A percentile compares a stretch with the other conserved stretches of the same genome.
Conservation (phyloP, 768 basidiomycete genomes). For the Leccinum boreale region DNA sequence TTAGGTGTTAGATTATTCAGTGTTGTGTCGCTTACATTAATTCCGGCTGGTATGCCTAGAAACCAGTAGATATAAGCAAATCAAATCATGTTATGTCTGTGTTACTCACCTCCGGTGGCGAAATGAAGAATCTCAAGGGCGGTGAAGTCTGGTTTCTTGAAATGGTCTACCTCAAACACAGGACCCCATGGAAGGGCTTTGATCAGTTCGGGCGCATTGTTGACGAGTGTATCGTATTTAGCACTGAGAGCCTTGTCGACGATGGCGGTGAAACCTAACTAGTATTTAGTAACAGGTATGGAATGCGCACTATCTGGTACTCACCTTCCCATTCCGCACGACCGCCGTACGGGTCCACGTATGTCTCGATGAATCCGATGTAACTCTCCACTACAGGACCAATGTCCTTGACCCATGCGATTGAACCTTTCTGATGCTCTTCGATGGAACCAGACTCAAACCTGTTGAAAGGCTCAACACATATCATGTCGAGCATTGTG, state of each 20-base stretch:
- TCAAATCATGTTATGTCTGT: background rate
- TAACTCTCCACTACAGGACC: constrained; percentile 88
- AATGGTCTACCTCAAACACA: constrained; percentile 64
- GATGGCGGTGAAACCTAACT: constrained; percentile 80
- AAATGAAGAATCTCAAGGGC: constrained; percentile 81
- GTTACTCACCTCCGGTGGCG: constrained; percentile 67
- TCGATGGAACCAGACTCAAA: constrained; percentile 78
- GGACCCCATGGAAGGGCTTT: constrained; percentile 81
- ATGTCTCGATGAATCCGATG: constrained; percentile 84
- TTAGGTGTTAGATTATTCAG: background rate
- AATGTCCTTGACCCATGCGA: constrained; percentile 81
- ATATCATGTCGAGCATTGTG: background rate
- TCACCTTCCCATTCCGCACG: constrained; percentile 91
- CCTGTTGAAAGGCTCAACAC: constrained; percentile 22
- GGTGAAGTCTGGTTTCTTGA: constrained; percentile 86
- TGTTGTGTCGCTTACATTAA: constrained; percentile 53
- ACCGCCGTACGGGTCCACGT: constrained; percentile 87
- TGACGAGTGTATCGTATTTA: constrained; percentile 76
- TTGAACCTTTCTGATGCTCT: constrained; percentile 75
- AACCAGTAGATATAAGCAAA: background rate
- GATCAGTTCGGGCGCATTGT: constrained; percentile 74
- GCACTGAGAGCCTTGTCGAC: constrained; percentile 81
- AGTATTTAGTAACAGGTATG: background rate
- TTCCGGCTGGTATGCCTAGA: constrained; percentile 79
- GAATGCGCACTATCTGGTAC: background rate